Evolutionary conservation across 2,329 filamentous ascomycete genomes (phyloP).

Genomic region (Trichoderma sp.): DNA sequence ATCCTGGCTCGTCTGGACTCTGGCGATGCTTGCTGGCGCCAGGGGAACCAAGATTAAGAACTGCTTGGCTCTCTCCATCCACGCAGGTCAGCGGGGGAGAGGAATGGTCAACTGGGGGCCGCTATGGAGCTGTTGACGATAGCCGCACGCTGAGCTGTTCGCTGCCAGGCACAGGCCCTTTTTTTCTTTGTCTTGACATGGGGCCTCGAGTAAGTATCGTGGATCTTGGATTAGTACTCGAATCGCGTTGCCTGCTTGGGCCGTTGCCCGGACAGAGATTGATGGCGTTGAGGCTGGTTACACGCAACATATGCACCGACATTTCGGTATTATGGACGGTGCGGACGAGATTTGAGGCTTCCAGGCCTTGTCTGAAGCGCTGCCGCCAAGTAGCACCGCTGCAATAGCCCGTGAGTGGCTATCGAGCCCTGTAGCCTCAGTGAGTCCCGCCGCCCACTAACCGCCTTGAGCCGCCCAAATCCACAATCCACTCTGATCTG

Average conservation of each 20-base stretch:
- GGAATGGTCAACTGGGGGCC: not conserved
- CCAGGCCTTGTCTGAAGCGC: not conserved
- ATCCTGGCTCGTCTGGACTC: not conserved
- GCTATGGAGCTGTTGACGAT: not conserved
- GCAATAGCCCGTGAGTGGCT: not conserved
- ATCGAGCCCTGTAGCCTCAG: not conserved
- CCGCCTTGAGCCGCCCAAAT: not conserved
- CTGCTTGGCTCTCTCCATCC: not conserved
- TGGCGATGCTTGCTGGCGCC: not conserved
- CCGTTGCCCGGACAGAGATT: not conserved
- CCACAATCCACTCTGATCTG: constrained; percentile 10
- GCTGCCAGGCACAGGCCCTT: not conserved
- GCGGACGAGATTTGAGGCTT: not conserved
- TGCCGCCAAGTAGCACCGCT: not conserved
- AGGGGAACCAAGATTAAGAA: not conserved
- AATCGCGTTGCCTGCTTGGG: not conserved
- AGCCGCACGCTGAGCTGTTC: not conserved
- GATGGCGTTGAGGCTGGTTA: not conserved
- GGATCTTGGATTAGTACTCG: not conserved
- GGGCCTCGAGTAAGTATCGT: not conserved
- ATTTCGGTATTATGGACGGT: not conserved
- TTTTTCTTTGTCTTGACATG: not conserved
- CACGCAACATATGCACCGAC: not conserved
- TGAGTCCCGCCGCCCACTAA: constrained; percentile 7
- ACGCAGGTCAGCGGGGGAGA: not conserved